Evolutionary conservation across 768 basidiomycete genomes (phyloP).

Genomic region (Phylloporus rhodoxanthus): DNA sequence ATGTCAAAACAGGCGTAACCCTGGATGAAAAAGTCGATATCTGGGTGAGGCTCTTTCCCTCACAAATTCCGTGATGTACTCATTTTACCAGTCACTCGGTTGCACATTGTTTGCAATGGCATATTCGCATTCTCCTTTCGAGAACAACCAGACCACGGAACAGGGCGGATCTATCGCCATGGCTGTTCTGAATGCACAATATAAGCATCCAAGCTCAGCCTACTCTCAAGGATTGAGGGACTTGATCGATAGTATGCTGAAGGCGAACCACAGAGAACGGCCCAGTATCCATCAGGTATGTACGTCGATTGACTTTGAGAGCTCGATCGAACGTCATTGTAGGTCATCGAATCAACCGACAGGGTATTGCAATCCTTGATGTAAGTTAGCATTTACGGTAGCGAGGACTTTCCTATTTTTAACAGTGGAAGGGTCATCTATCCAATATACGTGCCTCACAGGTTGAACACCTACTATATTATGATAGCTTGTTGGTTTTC

Average conservation of each 20-base stretch:
- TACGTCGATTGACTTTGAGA: slow-evolving; percentile 1
- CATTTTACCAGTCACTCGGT: slow-evolving; percentile 72
- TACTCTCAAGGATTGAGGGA: slow-evolving; percentile 81
- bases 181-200: slow-evolving; percentile 92
- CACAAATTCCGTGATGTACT: slow-evolving; percentile 1
- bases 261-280: slow-evolving; percentile 72
- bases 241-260: slow-evolving; percentile 81
- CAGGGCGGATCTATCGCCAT: slow-evolving; percentile 97
- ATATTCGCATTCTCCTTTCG: slow-evolving; percentile 94
- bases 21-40: slow-evolving; percentile 96
- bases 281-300: slow-evolving; percentile 82
- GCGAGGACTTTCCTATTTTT: slow-evolving; percentile 1
- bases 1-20: slow-evolving; percentile 84
- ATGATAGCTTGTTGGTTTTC: slow-evolving; percentile 5
- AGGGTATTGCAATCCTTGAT: slow-evolving; percentile 54
- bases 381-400: slow-evolving; percentile 21
- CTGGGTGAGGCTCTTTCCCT: slow-evolving; percentile 55
- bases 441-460: slow-evolving; percentile 2
- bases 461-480: not conserved
- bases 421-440: slow-evolving; percentile 5
- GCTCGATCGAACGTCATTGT: slow-evolving; percentile 2
- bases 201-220: slow-evolving; percentile 80
- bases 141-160: slow-evolving; percentile 84
- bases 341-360: slow-evolving; percentile 68
- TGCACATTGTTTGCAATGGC: slow-evolving; percentile 93